Evolutionary conservation across 2,329 filamentous ascomycete genomes (phyloP).

Genomic region (Diaporthe velutina): DNA sequence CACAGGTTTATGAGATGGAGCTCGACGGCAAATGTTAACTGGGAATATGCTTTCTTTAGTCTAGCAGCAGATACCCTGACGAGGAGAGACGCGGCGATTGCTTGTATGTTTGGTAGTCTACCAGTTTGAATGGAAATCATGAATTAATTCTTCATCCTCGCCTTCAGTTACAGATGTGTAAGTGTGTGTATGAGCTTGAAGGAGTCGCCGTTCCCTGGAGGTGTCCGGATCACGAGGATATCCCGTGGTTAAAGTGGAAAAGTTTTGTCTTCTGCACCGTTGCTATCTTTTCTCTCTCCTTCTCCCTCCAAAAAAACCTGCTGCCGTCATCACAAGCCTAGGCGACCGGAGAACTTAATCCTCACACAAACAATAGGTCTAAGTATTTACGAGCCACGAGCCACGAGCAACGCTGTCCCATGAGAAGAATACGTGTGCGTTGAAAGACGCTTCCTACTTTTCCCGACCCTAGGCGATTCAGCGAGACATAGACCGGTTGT

Average conservation of each 20-base stretch:
- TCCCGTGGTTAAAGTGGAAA: not conserved
- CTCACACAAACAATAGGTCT: not conserved
- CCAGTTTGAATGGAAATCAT: slow-evolving; percentile 3
- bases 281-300: not conserved
- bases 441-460: not conserved
- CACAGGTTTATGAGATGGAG: slow-evolving; percentile 1
- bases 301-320: too few species aligned
- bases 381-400: not conserved
- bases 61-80: slow-evolving; percentile 40
- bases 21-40: slow-evolving; percentile 21
- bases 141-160: not conserved
- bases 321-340: not conserved
- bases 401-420: not conserved
- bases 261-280: not conserved
- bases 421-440: not conserved
- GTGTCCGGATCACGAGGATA: slow-evolving; percentile 1
- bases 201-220: not conserved
- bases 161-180: not conserved
- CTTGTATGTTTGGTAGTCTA: slow-evolving; percentile 31
- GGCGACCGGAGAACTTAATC: not conserved
- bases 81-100: slow-evolving; percentile 34
- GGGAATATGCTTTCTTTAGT: slow-evolving; percentile 35
- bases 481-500: slow-evolving; percentile 4
- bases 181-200: not conserved
- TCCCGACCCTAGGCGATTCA: not conserved